Conservation (phyloP, 495 filamentous ascomycete genomes). For the Filosporella fistucella region DNA sequence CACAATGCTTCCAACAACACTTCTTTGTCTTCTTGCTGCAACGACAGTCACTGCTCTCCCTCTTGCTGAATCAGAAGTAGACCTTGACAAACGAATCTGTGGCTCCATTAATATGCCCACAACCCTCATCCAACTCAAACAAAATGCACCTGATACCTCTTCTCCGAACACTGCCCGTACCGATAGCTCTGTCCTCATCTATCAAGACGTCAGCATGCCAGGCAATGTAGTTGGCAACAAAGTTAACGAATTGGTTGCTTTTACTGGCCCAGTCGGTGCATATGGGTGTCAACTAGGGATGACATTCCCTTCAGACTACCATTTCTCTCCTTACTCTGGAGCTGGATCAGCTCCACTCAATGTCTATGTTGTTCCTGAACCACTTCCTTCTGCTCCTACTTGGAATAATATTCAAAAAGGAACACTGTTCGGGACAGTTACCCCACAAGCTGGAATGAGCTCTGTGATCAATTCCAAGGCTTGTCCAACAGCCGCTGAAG, state of each 20-base stretch:
- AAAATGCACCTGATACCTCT: conserved; percentile 3
- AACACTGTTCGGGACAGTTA: conserved; percentile 19
- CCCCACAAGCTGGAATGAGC: not conserved
- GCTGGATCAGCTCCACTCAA: conserved; percentile 10
- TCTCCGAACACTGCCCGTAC: conserved; percentile 5
- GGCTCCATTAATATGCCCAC: conserved; percentile 13
- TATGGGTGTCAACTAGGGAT: conserved; percentile 20
- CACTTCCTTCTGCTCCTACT: conserved; percentile 4
- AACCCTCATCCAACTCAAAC: conserved; percentile 13
- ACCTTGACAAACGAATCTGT: no score
- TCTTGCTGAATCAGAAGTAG: no score
- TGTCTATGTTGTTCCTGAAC: conserved; percentile 10
- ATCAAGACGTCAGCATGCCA: conserved; percentile 1
- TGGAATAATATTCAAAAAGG: conserved; percentile 7
- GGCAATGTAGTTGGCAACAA: conserved; percentile 14
- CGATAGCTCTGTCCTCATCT: conserved; percentile 13
- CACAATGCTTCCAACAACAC: no score
- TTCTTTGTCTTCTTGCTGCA: no score
- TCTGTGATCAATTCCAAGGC: conserved; percentile 15
- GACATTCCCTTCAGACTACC: conserved; percentile 9
- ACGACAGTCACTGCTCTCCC: no score
- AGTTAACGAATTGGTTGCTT: conserved; percentile 17
- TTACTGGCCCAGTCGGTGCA: conserved; percentile 10
- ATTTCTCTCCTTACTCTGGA: conserved; percentile 4
- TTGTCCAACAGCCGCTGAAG: conserved; percentile 9